Conservation (phyloP, 2,329 filamentous ascomycete genomes). For the Colletotrichum tropicale region DNA sequence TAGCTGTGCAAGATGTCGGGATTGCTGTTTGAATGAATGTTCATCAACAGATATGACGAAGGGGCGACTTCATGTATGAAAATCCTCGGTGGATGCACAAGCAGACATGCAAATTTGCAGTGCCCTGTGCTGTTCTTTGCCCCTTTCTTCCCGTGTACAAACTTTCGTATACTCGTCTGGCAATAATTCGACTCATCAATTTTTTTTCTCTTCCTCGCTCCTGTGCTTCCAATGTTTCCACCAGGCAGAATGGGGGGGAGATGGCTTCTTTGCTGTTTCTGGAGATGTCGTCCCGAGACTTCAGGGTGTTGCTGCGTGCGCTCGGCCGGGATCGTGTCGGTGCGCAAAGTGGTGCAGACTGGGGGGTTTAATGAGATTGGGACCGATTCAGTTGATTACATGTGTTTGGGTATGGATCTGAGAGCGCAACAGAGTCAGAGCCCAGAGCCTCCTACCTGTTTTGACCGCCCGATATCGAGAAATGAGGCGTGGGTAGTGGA, state of each 20-base stretch:
- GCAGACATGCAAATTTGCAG: neutral
- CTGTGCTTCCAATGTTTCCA: neutral
- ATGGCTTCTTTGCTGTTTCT: neutral
- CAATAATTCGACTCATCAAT: neutral
- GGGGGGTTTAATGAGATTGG: conserved; percentile 12
- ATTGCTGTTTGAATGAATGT: neutral
- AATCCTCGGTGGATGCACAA: neutral
- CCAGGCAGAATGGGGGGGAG: neutral
- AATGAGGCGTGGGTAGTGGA: neutral
- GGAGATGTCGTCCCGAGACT: conserved; percentile 1
- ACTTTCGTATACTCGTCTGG: neutral
- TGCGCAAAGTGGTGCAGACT: neutral
- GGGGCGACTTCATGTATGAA: neutral
- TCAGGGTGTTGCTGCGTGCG: neutral
- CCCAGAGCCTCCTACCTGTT: neutral
- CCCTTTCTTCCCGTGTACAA: neutral
- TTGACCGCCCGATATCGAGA: neutral
- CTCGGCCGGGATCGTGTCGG: conserved; percentile 6
- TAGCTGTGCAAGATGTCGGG: neutral
- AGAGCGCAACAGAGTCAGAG: neutral
- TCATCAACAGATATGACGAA: neutral
- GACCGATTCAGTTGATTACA: neutral
- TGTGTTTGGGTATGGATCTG: neutral
- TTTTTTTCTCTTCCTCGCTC: neutral
- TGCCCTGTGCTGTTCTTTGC: neutral